Conservation (phyloP, 352 stramenopile species). For the Saprolegnia parasitica region DNA sequence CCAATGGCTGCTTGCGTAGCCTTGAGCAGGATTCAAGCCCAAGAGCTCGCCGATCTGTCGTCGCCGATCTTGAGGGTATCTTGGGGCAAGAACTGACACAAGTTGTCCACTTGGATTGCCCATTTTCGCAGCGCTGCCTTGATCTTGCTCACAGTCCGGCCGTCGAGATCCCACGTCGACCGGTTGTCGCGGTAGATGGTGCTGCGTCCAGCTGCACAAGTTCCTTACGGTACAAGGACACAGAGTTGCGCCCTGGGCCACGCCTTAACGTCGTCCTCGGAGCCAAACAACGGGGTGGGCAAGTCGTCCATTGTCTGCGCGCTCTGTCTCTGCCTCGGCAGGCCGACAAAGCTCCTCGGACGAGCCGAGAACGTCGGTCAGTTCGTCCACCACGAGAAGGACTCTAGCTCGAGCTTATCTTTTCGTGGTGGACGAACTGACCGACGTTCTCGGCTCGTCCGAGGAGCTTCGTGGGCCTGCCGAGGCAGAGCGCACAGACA, state of each 20-base stretch:
- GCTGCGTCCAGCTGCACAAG: slow-evolving; percentile 81
- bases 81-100: slow-evolving; percentile 98
- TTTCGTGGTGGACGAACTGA: slow-evolving; percentile 87
- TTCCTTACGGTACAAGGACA: too few species aligned
- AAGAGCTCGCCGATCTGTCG: slow-evolving; percentile 68
- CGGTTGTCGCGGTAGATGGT: slow-evolving; percentile 89
- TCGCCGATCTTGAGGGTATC: too few species aligned
- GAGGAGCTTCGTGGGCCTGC: slow-evolving; percentile 91
- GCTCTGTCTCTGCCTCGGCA: too few species aligned
- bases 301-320: too few species aligned
- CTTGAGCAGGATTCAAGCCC: slow-evolving; percentile 75
- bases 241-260: too few species aligned
- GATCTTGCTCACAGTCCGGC: slow-evolving; percentile 55
- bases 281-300: too few species aligned
- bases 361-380: slow-evolving; percentile 92
- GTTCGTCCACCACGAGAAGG: slow-evolving; percentile 78
- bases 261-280: too few species aligned
- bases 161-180: slow-evolving; percentile 77
- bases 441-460: slow-evolving; percentile 91
- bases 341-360: too few species aligned
- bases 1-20: slow-evolving; percentile 71
- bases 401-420: too few species aligned
- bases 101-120: slow-evolving; percentile 96
- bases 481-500: slow-evolving; percentile 96
- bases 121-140: slow-evolving; percentile 71